These are phyloP conservation scores for Verticillium albo-atrum DNA, from an alignment of 2,329 filamentous ascomycete species.

Conservation along the genomic window DNA sequence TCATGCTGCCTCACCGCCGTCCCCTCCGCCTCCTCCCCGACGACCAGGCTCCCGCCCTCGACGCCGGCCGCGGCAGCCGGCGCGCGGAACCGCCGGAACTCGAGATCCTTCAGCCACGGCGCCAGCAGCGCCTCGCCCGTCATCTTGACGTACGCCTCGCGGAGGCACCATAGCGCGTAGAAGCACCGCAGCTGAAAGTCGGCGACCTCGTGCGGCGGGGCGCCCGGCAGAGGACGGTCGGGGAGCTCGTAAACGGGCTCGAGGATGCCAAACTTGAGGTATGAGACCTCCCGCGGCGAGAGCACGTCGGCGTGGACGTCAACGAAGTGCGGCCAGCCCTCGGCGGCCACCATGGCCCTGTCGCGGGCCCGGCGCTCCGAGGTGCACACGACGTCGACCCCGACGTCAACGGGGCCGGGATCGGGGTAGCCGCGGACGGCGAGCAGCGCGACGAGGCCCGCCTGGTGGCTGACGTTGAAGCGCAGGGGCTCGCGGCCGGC, in stretches of 20 bases:
- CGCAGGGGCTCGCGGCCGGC: slow-evolving; percentile 42
- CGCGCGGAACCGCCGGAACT: slow-evolving; percentile 61
- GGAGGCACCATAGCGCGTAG: slow-evolving; percentile 74
- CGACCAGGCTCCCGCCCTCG: slow-evolving; percentile 17
- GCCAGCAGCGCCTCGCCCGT: slow-evolving; percentile 74
- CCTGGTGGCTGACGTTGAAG: slow-evolving; percentile 79
- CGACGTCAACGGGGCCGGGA: slow-evolving; percentile 37
- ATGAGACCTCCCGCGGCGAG: slow-evolving; percentile 53
- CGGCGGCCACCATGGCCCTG: slow-evolving; percentile 43
- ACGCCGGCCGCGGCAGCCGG: slow-evolving; percentile 33
- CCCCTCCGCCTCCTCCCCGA: slow-evolving; percentile 25
- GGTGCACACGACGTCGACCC: slow-evolving; percentile 73
- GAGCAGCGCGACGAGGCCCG: slow-evolving; percentile 66
- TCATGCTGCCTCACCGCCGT: slow-evolving; percentile 29
- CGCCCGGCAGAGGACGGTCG: slow-evolving; percentile 15
- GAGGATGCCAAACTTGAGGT: slow-evolving; percentile 49
- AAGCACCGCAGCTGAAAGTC: slow-evolving; percentile 65
- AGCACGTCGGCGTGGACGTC: slow-evolving; percentile 71
- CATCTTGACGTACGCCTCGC: slow-evolving; percentile 81
- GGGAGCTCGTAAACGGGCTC: slow-evolving; percentile 11
- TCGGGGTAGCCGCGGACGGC: slow-evolving; percentile 37
- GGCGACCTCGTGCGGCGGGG: slow-evolving; percentile 33
- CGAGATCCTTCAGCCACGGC: slow-evolving; percentile 64
- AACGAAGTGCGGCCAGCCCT: slow-evolving; percentile 64
- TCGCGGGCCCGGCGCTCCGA: slow-evolving; percentile 64